phyloP scores from a whole-genome alignment of 805 yeast genomes.

The Yamadazyma sp. region DNA sequence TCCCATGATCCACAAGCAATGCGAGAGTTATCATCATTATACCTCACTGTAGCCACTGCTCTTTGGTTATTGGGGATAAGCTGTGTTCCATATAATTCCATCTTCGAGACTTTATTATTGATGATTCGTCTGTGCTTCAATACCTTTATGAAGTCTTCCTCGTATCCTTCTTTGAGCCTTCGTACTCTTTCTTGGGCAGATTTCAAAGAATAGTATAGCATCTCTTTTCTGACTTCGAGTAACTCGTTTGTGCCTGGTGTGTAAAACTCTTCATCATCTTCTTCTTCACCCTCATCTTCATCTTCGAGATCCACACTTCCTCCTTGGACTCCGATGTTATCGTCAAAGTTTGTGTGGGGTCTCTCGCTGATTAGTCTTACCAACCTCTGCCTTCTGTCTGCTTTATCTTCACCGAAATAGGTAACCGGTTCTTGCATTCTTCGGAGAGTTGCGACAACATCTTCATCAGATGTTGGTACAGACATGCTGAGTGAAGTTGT shows the following conservation, averaged over 20 bases:
- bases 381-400: slow-evolving; percentile 61
- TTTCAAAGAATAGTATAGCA: slow-evolving; percentile 53
- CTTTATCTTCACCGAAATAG: slow-evolving; percentile 56
- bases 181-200: slow-evolving; percentile 45
- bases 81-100: slow-evolving; percentile 65
- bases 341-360: slow-evolving; percentile 17
- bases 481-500: background rate
- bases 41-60: slow-evolving; percentile 61
- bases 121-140: slow-evolving; percentile 49
- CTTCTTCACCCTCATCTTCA: slow-evolving; percentile 20
- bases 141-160: slow-evolving; percentile 39
- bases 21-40: slow-evolving; percentile 35
- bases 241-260: slow-evolving; percentile 72
- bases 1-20: slow-evolving; percentile 83
- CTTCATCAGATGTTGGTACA: slow-evolving; percentile 66
- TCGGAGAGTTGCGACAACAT: slow-evolving; percentile 53
- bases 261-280: slow-evolving; percentile 60
- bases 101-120: slow-evolving; percentile 29
- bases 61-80: slow-evolving; percentile 56
- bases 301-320: slow-evolving; percentile 54
- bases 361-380: slow-evolving; percentile 41
- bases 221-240: slow-evolving; percentile 47
- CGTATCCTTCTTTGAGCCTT: slow-evolving; percentile 27
- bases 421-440: slow-evolving; percentile 57
- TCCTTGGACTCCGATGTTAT: slow-evolving; percentile 30